phyloP scores from a whole-genome alignment of 306 rosid species.

The Medicago ruthenica region DNA sequence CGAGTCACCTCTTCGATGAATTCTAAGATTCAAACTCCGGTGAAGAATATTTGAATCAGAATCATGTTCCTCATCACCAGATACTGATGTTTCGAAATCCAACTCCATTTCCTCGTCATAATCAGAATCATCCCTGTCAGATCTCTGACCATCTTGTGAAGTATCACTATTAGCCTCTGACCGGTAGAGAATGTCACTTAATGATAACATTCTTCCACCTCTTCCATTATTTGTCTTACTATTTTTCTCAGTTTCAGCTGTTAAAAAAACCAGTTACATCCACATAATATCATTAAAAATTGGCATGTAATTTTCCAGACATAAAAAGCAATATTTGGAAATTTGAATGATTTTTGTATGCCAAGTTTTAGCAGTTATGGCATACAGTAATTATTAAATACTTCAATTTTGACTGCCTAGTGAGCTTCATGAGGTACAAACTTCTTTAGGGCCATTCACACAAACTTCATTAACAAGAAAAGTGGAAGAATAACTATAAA shows the following conservation, averaged over 20 bases:
- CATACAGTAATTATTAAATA: slow-evolving; percentile 1
- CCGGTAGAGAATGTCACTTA: slow-evolving; percentile 85
- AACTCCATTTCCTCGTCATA: slow-evolving; percentile 89
- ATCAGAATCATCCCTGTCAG: slow-evolving; percentile 95
- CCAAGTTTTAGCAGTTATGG: slow-evolving; percentile 14
- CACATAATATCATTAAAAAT: slow-evolving; percentile 24
- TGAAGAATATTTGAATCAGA: slow-evolving; percentile 76
- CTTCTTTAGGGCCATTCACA: slow-evolving; percentile 18
- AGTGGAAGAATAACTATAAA: slow-evolving; percentile 4
- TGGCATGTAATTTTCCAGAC: slow-evolving; percentile 21
- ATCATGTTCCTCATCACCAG: slow-evolving; percentile 85
- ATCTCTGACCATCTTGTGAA: slow-evolving; percentile 87
- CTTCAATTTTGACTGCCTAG: slow-evolving; percentile 14
- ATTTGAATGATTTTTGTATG: background rate
- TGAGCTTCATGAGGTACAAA: slow-evolving; percentile 16
- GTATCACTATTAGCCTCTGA: slow-evolving; percentile 83
- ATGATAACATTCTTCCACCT: slow-evolving; percentile 73
- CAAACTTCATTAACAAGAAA: slow-evolving; percentile 20
- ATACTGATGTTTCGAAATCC: slow-evolving; percentile 88
- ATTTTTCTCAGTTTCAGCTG: slow-evolving; percentile 79
- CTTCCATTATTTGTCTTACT: slow-evolving; percentile 63
- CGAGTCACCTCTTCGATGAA: slow-evolving; percentile 78
- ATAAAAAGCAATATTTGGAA: slow-evolving; percentile 11
- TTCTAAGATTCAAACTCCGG: slow-evolving; percentile 88
- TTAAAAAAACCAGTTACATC: slow-evolving; percentile 48